These are phyloP conservation scores for Sporothrix curviconia DNA, from an alignment of 2,329 filamentous ascomycete species.

Conservation along the genomic window DNA sequence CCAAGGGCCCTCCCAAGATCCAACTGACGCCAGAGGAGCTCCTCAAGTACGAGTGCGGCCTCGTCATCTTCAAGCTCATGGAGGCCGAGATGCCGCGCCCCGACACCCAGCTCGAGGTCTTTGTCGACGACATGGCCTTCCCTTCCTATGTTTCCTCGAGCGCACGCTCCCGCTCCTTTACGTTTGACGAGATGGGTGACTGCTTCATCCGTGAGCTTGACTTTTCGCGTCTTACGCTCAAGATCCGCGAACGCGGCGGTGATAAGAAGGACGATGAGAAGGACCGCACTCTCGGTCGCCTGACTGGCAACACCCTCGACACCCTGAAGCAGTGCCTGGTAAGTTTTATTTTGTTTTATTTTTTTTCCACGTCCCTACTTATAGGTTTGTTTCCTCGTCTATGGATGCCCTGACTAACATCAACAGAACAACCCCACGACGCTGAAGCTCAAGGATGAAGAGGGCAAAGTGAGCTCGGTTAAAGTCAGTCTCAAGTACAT, in stretches of 20 bases:
- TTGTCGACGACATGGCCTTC: conserved; percentile 93
- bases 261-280: conserved; percentile 63
- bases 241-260: conserved; percentile 69
- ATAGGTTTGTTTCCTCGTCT: not conserved
- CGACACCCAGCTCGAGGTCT: conserved; percentile 73
- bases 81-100: conserved; percentile 76
- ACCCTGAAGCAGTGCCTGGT: conserved; percentile 83
- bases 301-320: conserved; percentile 78
- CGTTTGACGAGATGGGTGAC: conserved; percentile 89
- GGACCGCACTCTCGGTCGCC: conserved; percentile 66
- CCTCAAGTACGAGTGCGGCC: conserved; percentile 77
- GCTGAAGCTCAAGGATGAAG: conserved; percentile 69
- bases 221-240: conserved; percentile 85
- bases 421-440: conserved; percentile 78
- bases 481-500: conserved; percentile 93
- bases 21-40: conserved; percentile 74
- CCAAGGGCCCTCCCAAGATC: conserved; percentile 62
- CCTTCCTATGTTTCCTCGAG: conserved; percentile 78
- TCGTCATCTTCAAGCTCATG: conserved; percentile 90
- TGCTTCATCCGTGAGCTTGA: conserved; percentile 97
- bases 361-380: not conserved
- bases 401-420: not conserved
- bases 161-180: conserved; percentile 60
- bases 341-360: conserved; percentile 31
- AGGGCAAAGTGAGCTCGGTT: conserved; percentile 70